Percentiles rank a stretch among this genome's conserved stretches.
These are phyloP conservation scores for Ilyonectria sp. DNA, from an alignment of 2,329 filamentous ascomycete genomes.

Conservation along the genomic window DNA sequence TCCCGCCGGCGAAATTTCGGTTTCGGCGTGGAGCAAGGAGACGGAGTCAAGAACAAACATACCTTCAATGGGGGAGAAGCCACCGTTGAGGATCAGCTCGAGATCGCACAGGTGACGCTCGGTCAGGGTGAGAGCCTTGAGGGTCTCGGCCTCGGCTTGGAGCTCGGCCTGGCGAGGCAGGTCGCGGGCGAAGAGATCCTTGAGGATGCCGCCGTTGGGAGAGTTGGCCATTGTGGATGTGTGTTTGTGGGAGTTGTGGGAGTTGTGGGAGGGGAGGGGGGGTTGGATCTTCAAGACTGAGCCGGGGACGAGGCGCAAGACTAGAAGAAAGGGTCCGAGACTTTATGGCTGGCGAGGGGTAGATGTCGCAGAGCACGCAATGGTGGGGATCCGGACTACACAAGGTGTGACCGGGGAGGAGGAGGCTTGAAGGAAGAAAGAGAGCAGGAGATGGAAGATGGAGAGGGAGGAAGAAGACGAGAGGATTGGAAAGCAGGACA, in stretches of 20 bases:
- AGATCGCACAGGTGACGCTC: constrained; percentile 98
- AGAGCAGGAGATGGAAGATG: constrained; percentile 20
- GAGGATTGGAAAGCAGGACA: constrained; percentile 18
- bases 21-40: constrained; percentile 29
- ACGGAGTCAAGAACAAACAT: constrained; percentile 32
- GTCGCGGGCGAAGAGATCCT: constrained; percentile 97
- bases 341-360: constrained; percentile 33
- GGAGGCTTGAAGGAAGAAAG: constrained; percentile 24
- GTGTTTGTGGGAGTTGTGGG: constrained; percentile 28
- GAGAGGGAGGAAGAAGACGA: not conserved
- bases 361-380: constrained; percentile 50
- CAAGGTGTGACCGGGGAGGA: constrained; percentile 31
- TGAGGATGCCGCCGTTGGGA: constrained; percentile 93
- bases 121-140: constrained; percentile 86
- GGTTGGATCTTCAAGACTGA: constrained; percentile 25
- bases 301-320: constrained; percentile 18
- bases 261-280: constrained; percentile 16
- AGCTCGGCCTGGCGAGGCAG: constrained; percentile 86
- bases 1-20: constrained; percentile 36
- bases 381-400: constrained; percentile 46
- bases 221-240: constrained; percentile 73
- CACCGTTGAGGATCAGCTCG: constrained; percentile 96
- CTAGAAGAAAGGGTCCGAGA: constrained; percentile 22
- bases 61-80: constrained; percentile 98
- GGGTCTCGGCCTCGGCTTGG: constrained; percentile 84